These are phyloP conservation scores for Wallacemonas rigidus DNA, from an alignment of 208 protist species.

Conservation along the genomic window DNA sequence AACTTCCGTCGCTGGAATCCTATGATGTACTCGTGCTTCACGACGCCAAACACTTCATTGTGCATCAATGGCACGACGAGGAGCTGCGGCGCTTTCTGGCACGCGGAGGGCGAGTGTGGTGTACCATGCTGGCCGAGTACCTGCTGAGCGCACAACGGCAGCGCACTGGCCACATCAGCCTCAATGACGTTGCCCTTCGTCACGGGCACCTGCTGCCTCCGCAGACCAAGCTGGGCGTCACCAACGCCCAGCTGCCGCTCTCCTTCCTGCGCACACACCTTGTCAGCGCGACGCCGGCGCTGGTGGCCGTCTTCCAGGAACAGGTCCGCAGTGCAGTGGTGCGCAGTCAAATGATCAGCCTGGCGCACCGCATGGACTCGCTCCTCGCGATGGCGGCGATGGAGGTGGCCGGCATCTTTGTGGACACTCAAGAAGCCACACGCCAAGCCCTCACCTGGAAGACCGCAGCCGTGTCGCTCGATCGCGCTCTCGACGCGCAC, in stretches of 20 bases:
- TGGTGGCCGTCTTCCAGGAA: conserved; percentile 47
- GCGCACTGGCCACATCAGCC: conserved; percentile 51
- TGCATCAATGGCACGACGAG: conserved; percentile 57
- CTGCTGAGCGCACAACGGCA: conserved; percentile 72
- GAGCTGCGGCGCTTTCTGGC: conserved; percentile 68
- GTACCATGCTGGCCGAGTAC: conserved; percentile 85
- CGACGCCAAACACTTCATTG: conserved; percentile 77
- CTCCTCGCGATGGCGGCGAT: conserved; percentile 78
- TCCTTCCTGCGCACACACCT: conserved; percentile 61
- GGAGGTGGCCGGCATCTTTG: conserved; percentile 66
- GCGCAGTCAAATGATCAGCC: conserved; percentile 61
- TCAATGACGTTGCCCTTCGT: conserved; percentile 57
- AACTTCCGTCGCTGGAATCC: conserved; percentile 58
- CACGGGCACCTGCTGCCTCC: conserved; percentile 63
- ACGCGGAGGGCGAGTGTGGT: conserved; percentile 86
- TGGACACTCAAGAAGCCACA: conserved; percentile 66
- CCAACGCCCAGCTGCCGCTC: conserved; percentile 54
- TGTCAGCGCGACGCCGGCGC: conserved; percentile 40
- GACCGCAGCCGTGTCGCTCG: conserved; percentile 52
- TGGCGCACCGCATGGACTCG: conserved; percentile 83
- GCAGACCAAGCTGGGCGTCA: conserved; percentile 46
- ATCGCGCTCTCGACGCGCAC: conserved; percentile 60
- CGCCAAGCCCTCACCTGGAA: conserved; percentile 54
- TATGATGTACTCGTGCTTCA: conserved; percentile 81
- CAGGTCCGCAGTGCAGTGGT: conserved; percentile 51